Base-by-base conservation (phyloP, 1,284 basidiomycete species). In the Ustilago vetiveriae region DNA sequence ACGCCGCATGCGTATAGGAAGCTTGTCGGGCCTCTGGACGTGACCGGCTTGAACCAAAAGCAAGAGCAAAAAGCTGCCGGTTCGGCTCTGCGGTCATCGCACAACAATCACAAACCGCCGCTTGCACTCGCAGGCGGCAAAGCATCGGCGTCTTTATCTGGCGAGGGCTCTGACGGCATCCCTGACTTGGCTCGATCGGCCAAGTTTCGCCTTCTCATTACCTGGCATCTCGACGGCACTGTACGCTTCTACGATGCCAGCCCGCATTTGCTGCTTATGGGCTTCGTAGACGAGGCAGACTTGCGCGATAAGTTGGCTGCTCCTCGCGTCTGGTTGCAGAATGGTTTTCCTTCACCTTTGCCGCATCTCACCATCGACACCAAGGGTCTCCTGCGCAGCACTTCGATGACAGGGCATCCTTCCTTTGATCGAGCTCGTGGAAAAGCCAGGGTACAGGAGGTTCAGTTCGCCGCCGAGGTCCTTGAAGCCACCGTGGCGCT, bases 211-310 rank as follows among this genome's bases (percentile, higher is more conserved):
- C 32, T 81, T 8, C 49, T 81, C 10, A 35, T 81, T 37, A 76
- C 74, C 0, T 80, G 78, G 75, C 79, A 81, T 49, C 60, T 79
- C n/a, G 78, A 81, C 40, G 78, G 78, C 23, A 74, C 64, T 6
- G 58, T 81, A 6, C 74, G 78, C 33, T 68, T 80, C 56, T 67
- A 74, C 38, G 79, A 81, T 32, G 71, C 59, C 9, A 78, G 75
- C 39, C 75, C 73, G 27, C 78, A 80, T 36, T 50, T 80, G 22
- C 53, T 81, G 11, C 64, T 81, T 17, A 49, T 75, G 35, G 78
- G 78, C 16, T 32, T 44, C 7, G 47, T 48, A 8, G 67, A 75
- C 21, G 49, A 62, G 21, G 47, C 42, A 10, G 63, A 69, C 13
- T 32, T 66, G 56, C 55, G 51, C 36, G 24, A 32, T 32, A 47